Evolutionary conservation across 2,329 filamentous ascomycete species (phyloP), one percentile per base, ranked within the genome.

Genomic region (Ophiostoma himal-ulmi): DNA sequence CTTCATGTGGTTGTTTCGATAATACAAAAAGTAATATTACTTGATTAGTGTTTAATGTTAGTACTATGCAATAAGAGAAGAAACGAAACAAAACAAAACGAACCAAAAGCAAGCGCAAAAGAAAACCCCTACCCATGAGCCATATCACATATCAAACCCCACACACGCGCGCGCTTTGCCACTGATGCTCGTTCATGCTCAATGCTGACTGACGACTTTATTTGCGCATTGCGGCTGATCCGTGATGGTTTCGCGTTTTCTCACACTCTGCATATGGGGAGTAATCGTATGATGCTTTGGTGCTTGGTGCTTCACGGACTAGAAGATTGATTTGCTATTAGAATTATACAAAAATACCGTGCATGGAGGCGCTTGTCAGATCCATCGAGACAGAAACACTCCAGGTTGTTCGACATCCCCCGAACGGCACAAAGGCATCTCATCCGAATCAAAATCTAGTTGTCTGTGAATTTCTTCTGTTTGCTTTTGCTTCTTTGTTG

Each of bases 281-380:
- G 44, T 48, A 5, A 48, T 48, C 17, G n/a, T 57, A 8, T 57
- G 52, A 26, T 57, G 30, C 30, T 30, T 30, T 30, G 30, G 30
- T 30, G 30, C 4, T 30, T 30, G 30, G 30, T 30, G 30, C 30
- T 30, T 30, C 30, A 30, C 30, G 30, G 30, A 30, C 30, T 30
- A 30, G 30, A 30, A 30, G 1, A 30, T 30, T 30, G 30, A 30
- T 30, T 30, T 30, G 30, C 30, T 30, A 30, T 30, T 30, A 3
- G 30, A 48, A 48, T 1, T 10, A 26, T 57, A 11, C 52, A 26
- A 13, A 62, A 14, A 62, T 34, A 62, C 57, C 13, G 26, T 62
- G 57, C 57, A 62, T 57, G n/a, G 13, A 17, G 57, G 57, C 57
- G 57, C 57, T 14, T 62, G 57, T 62, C 57, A 62, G 57, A 62